phyloP scores from a whole-genome alignment of 345 rosid genomes.

The Melaleuca quinquenervia region DNA sequence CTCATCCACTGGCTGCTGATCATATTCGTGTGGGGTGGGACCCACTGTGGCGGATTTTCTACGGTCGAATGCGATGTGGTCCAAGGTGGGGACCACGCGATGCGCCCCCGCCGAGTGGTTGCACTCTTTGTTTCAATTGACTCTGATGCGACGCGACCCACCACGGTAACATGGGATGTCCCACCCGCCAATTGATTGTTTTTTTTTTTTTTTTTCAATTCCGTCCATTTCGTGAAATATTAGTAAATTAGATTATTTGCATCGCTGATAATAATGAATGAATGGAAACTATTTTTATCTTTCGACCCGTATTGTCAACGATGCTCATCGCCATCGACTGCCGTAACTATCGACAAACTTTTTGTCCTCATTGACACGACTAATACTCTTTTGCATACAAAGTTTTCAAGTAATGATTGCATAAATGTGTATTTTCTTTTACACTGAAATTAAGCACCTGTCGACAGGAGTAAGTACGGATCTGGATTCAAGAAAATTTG shows the following conservation, averaged over 20 bases:
- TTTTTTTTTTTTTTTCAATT: not conserved
- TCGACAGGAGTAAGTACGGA: not conserved
- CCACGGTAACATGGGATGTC: not conserved
- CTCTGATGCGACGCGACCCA: not conserved
- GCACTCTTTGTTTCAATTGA: not conserved
- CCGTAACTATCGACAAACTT: not conserved
- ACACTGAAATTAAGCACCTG: not conserved
- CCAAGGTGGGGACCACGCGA: not conserved
- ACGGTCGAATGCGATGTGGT: too few relatives aligned
- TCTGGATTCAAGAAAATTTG: not conserved
- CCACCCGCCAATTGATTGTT: not conserved
- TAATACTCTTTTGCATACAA: not conserved
- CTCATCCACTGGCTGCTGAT: not conserved
- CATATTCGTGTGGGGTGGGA: not conserved
- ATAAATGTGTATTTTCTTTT: too few relatives aligned
- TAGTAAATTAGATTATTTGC: not conserved
- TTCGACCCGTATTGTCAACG: not conserved
- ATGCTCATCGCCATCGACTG: not conserved
- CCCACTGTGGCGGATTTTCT: not conserved
- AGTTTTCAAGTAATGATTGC: not conserved
- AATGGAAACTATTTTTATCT: not conserved
- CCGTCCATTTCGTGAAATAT: too few relatives aligned
- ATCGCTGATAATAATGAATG: accelerated
- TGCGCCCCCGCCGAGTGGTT: not conserved
- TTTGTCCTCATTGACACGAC: not conserved